Evolutionary conservation across 2,329 filamentous ascomycete genomes (phyloP).

Genomic region (Scedosporium minutisporum): DNA sequence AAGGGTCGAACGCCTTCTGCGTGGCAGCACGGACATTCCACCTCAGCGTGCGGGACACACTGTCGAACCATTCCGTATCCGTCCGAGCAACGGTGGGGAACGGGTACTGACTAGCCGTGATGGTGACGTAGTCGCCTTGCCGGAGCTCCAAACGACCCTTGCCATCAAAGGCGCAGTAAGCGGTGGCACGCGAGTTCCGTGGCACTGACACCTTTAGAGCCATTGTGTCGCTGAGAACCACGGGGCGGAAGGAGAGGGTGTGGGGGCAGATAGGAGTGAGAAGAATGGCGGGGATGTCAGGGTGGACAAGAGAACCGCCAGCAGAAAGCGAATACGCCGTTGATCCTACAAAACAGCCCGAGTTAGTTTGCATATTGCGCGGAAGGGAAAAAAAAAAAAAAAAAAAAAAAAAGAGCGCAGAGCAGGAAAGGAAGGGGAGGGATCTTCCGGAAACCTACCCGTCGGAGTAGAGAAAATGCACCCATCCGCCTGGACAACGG

Average conservation of each 20-base stretch:
- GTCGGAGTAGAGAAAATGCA: slow-evolving; percentile 98
- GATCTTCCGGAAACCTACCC: slow-evolving; percentile 28
- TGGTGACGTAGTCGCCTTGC: slow-evolving; percentile 90
- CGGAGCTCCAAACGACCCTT: slow-evolving; percentile 90
- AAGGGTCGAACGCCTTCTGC: slow-evolving; percentile 78
- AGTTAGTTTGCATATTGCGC: background rate
- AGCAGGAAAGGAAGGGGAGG: background rate
- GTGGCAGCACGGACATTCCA: slow-evolving; percentile 92
- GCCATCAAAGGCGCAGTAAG: slow-evolving; percentile 95
- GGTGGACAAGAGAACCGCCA: slow-evolving; percentile 89
- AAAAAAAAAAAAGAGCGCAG: background rate
- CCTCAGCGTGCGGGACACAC: slow-evolving; percentile 78
- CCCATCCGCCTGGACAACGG: slow-evolving; percentile 90
- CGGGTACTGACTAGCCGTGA: slow-evolving; percentile 90
- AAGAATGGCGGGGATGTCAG: slow-evolving; percentile 91
- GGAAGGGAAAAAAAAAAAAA: too few species aligned
- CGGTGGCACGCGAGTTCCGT: slow-evolving; percentile 74
- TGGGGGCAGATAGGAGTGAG: slow-evolving; percentile 97
- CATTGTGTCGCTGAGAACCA: slow-evolving; percentile 94
- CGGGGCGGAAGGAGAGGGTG: slow-evolving; percentile 90
- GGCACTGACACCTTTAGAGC: slow-evolving; percentile 84
- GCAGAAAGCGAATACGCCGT: slow-evolving; percentile 96
- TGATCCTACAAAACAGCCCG: slow-evolving; percentile 27
- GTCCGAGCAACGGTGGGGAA: slow-evolving; percentile 92
- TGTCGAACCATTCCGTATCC: slow-evolving; percentile 92